phyloP scores from a whole-genome alignment of 768 basidiomycete genomes.

The Boletus pseudo-olivaceus region DNA sequence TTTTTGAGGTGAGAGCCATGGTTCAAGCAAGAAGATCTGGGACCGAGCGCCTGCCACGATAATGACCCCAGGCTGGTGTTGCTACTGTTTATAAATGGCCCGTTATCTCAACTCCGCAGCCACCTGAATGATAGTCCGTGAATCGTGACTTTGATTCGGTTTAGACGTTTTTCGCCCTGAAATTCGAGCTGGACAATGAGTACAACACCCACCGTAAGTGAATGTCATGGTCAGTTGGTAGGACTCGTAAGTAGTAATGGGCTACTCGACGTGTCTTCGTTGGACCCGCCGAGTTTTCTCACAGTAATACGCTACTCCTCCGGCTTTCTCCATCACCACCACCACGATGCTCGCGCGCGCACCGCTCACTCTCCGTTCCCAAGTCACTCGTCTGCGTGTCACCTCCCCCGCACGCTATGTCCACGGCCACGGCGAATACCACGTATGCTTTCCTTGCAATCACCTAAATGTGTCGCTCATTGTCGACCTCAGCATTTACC shows the following conservation, averaged over 20 bases:
- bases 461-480: not conserved
- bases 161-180: not conserved
- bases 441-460: constrained; percentile 37
- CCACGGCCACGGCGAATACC: constrained; percentile 49
- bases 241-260: not conserved
- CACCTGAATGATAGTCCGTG: not conserved
- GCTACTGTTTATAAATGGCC: constrained; percentile 9
- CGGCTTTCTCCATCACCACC: constrained; percentile 15
- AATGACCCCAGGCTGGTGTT: not conserved
- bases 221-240: not conserved
- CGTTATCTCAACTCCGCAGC: constrained; percentile 9
- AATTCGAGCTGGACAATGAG: not conserved
- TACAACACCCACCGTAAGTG: not conserved
- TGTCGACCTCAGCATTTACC: constrained; percentile 46
- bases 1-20: constrained; percentile 45
- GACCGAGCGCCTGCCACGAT: not conserved
- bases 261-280: not conserved
- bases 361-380: constrained; percentile 41
- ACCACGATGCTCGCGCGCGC: constrained; percentile 42
- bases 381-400: constrained; percentile 28
- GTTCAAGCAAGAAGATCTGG: constrained; percentile 13
- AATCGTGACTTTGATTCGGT: not conserved
- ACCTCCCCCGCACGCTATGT: constrained; percentile 39
- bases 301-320: constrained; percentile 6
- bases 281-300: constrained; percentile 11